Evolutionary conservation across 768 basidiomycete species (phyloP), one percentile per base, ranked within the genome.

Genomic region (Lactarius quietus): DNA sequence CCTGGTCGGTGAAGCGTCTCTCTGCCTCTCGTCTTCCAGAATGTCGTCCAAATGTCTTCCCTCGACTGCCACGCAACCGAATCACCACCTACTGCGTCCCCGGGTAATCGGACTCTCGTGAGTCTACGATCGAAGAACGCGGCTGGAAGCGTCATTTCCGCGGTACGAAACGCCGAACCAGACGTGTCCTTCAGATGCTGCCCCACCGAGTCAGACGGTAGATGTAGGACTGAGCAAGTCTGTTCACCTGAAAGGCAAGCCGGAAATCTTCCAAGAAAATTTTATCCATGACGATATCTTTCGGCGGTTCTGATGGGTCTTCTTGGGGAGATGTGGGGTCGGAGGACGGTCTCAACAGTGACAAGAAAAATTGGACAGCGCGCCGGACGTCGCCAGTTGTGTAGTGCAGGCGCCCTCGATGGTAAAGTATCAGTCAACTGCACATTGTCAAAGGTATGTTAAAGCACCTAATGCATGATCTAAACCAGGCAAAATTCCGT

Each of bases 191-290:
- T 85, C 68, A 90, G 81, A 76, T 96, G 93, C 93, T 95, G 61
- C 3, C 39, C 62, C 38, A 57, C 48, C 20, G 58, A 59, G 52
- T 62, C 57, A 62, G 62, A 58, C 31, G 39, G 9, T 20, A 28
- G 20, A 39, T 61, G 8, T 61, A 35, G 1, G 15, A 15, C 41
- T 60, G n/a, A 23, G 31, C 29, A 29, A 12, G 36, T 35, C 15
- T 41, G 69, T 82, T 63, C 73, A 95, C 95, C 72, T 86, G 83
- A 70, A 90, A 90, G 6, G 97, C 93, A 17, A 94, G 85, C 28
- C 85, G 83, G 71, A 98, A 92, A 76, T 99, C 96, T 64, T 96
- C 92, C 39, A 98, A 73, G 64, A 84, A 89, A 7, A 92, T 79
- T 64, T 86, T 88, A 63, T 89, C 90, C 54, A 83, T 80, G 33